These are phyloP conservation scores for Prunus padus DNA, from an alignment of 306 rosid species.

Conservation along the genomic window DNA sequence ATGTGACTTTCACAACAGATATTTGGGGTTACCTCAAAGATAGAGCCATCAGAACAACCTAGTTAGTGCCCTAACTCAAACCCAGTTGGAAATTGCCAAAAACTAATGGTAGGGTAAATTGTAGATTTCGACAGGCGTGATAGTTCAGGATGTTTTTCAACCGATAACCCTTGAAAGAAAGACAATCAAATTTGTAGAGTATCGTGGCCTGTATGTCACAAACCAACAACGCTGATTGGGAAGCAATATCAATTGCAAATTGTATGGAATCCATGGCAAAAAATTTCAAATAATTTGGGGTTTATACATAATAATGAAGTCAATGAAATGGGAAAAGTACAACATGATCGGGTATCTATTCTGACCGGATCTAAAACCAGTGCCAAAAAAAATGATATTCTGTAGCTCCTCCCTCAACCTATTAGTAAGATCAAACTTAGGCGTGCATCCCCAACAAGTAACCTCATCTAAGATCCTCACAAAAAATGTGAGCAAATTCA, in stretches of 20 bases:
- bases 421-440: slow-evolving; percentile 33
- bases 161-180: too few species aligned
- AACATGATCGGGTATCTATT: slow-evolving; percentile 48
- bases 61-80: too few species aligned
- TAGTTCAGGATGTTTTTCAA: too few species aligned
- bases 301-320: slow-evolving; percentile 55
- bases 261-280: slow-evolving; percentile 35
- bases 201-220: too few species aligned
- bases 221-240: not conserved
- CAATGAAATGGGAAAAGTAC: slow-evolving; percentile 50
- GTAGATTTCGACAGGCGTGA: too few species aligned
- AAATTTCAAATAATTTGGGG: slow-evolving; percentile 42
- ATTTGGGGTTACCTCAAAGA: too few species aligned
- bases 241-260: not conserved
- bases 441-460: slow-evolving; percentile 33
- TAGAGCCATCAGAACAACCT: too few species aligned
- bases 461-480: slow-evolving; percentile 43
- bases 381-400: slow-evolving; percentile 25
- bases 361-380: slow-evolving; percentile 45
- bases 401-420: slow-evolving; percentile 42
- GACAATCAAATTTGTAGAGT: too few species aligned
- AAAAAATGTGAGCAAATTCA: slow-evolving; percentile 37
- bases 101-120: too few species aligned
- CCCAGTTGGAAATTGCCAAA: too few species aligned
- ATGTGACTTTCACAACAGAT: too few species aligned